Percentiles rank a stretch among this genome's conserved stretches.
phyloP scores from a whole-genome alignment of 164 flowering plant genomes.

The Umbilicus rupestris region DNA sequence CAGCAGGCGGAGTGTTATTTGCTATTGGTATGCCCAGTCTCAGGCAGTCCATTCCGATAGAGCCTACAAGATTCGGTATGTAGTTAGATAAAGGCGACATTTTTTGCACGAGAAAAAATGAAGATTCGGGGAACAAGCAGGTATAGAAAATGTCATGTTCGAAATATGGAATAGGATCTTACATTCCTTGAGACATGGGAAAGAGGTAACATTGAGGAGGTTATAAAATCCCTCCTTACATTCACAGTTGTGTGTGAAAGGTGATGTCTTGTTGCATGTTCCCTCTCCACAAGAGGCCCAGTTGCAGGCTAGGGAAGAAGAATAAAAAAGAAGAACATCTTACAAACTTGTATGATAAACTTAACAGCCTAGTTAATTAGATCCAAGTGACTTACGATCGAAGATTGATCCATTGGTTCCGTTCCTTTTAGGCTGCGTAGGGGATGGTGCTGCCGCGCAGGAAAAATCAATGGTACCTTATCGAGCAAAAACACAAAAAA shows the following conservation, averaged over 20 bases:
- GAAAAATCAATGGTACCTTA: not conserved
- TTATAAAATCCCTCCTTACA: not conserved
- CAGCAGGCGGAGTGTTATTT: not conserved
- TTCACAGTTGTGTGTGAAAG: not conserved
- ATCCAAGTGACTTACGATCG: not conserved
- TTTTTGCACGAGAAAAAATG: no score
- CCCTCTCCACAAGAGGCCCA: not conserved
- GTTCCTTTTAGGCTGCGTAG: not conserved
- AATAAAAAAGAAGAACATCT: not conserved
- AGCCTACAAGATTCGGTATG: not conserved
- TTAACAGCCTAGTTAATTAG: not conserved
- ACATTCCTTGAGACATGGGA: slow-evolving; percentile 1
- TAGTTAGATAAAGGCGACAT: no score
- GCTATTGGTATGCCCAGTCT: not conserved
- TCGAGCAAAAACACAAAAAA: not conserved
- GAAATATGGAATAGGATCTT: slow-evolving; percentile 1
- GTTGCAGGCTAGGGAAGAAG: not conserved
- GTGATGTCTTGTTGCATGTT: not conserved
- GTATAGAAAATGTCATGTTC: not conserved
- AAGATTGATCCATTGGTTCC: not conserved
- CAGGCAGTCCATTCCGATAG: not conserved
- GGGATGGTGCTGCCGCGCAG: not conserved
- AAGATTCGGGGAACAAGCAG: not conserved
- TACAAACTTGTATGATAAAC: not conserved
- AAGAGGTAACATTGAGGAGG: slow-evolving; percentile 2